A percentile compares a stretch with the other conserved stretches of the same genome.
These are phyloP conservation scores for Botrytis medusae DNA, from an alignment of 2,329 filamentous ascomycete species.

Conservation along the genomic window DNA sequence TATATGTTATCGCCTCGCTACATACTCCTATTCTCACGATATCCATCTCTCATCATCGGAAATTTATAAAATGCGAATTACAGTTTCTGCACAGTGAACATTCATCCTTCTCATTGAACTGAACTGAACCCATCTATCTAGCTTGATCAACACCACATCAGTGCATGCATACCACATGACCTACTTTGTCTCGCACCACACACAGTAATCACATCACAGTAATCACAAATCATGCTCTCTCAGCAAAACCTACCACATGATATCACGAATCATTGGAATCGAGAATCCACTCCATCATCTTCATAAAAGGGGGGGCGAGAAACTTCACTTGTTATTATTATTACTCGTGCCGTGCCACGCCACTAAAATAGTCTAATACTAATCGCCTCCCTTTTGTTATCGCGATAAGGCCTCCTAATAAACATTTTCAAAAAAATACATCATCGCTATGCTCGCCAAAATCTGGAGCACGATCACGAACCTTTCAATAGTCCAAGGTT, in stretches of 20 bases:
- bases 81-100: not conserved
- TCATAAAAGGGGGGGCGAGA: conserved; percentile 1
- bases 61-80: not conserved
- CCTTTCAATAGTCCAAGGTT: not conserved
- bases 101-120: not conserved
- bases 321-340: not conserved
- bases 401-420: not conserved
- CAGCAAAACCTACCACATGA: not conserved
- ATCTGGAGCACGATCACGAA: not conserved
- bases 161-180: not conserved
- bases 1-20: not conserved
- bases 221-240: not conserved
- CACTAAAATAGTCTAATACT: not conserved
- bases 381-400: not conserved
- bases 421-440: not conserved
- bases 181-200: not conserved
- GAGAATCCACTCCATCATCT: not conserved
- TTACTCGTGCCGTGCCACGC: not conserved
- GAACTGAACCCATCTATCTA: not conserved
- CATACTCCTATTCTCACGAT: not conserved
- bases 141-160: not conserved
- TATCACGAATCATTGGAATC: not conserved
- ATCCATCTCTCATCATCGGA: not conserved
- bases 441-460: not conserved
- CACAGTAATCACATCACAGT: not conserved